Base-by-base conservation (phyloP, 78 protist genomes). In the Monocercomonoides exilis region DNA sequence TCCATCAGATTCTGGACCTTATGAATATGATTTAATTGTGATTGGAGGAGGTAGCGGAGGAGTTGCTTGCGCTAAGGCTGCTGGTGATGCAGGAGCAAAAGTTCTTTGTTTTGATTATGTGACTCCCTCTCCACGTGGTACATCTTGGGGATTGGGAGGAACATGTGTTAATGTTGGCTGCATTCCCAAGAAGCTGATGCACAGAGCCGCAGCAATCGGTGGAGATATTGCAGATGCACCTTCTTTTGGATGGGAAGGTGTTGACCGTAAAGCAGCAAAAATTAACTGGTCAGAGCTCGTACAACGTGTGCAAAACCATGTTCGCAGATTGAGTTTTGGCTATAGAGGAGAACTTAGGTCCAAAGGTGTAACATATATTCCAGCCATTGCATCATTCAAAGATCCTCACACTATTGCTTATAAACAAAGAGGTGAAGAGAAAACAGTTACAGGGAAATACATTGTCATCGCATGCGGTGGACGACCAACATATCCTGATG, bases 91-190 rank as follows among this genome's bases (percentile, higher is more conserved):
- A 3, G 94, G 95, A 0, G 89, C 87, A 5, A 91, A 77, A 77
- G 93, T 92, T 11, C 93, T 88, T 41, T 3, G 3, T 41, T 3
- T 33, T 2, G 97, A 95, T 70, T 95, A 80, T 43, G 96, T 94
- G 46, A 81, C 87, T 64, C 95, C 97, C 32, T 87, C 95, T 0
- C 90, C 93, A 32, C 94, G 91, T 43, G 45, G 85, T n/a, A 46
- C 87, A 29, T 2, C 36, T 2, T 90, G 91, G 93, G 94, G 86
- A 0, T 63, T 92, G n/a, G 92, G 94, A 0, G 96, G 96, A 29
- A 94, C 96, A 0, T 94, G 96, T 63, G 96, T 94, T n/a, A 93
- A 94, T 79, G 98, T 96, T 1, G 96, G 98, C 2, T 95, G 98
- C 91, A 92, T 95, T 2, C 98, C 98, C 11, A 95, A 95, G 54